Conservation (phyloP, 148 eudicot genomes). For the Vaccinium macrocarpon region DNA sequence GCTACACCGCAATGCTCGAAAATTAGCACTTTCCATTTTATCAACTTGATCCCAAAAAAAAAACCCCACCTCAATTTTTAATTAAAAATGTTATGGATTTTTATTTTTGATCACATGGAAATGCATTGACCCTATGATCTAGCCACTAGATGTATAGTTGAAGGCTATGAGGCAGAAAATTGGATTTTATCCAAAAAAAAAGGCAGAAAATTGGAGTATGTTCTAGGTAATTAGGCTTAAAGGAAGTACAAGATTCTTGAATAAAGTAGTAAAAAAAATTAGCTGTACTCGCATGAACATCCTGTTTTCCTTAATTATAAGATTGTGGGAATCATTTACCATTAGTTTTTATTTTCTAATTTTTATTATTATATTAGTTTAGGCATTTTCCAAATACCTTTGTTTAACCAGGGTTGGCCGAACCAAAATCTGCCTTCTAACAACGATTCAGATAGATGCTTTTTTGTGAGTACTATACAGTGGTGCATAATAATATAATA, state of each 20-base stretch:
- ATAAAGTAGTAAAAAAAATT: not conserved
- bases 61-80: not conserved
- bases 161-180: not conserved
- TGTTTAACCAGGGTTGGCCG: not conserved
- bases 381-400: not conserved
- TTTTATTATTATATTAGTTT: not conserved
- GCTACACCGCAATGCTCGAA: not conserved
- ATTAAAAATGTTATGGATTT: not conserved
- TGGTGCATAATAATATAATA: not conserved
- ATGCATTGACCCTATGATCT: not conserved
- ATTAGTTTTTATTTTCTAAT: not conserved
- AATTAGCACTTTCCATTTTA: too few species aligned
- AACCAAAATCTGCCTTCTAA: not conserved
- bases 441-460: not conserved
- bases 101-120: not conserved
- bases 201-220: not conserved
- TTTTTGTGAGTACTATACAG: not conserved
- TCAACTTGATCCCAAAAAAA: not conserved
- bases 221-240: not conserved
- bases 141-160: not conserved
- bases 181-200: too few species aligned
- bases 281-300: constrained; percentile 1
- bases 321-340: not conserved
- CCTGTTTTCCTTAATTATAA: not conserved
- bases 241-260: not conserved